Conservation (phyloP, 2,329 filamentous ascomycete genomes). For the Botryotinia calthae region DNA sequence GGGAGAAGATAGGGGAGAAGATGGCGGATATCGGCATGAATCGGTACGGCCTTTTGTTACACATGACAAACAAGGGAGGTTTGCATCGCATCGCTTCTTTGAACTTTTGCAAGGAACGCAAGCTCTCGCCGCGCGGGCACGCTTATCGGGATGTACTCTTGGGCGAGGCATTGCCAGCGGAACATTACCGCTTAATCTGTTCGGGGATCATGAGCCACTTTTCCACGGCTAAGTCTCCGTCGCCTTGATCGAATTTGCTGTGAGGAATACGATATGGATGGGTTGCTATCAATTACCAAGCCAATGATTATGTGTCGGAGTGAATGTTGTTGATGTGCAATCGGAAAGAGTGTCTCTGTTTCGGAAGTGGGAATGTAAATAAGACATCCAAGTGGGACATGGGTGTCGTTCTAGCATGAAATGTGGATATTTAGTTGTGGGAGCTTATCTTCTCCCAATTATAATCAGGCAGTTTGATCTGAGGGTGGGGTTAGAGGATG, state of each 20-base stretch:
- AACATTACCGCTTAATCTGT: neutral
- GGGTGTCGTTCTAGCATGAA: neutral
- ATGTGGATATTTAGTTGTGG: neutral
- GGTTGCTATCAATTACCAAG: neutral
- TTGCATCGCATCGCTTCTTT: slow-evolving; percentile 10
- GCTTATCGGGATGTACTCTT: neutral
- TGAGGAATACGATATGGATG: neutral
- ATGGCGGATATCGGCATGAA: slow-evolving; percentile 5
- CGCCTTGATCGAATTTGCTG: neutral
- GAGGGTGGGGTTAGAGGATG: neutral
- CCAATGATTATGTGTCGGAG: neutral
- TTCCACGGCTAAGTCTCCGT: neutral
- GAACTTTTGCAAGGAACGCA: slow-evolving; percentile 5
- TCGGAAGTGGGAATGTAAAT: neutral
- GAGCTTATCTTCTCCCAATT: neutral
- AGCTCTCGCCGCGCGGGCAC: slow-evolving; percentile 9
- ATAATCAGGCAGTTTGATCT: neutral
- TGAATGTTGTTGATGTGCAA: neutral
- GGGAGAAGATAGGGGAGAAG: neutral
- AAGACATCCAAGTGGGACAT: neutral
- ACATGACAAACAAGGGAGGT: slow-evolving; percentile 2
- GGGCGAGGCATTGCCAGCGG: slow-evolving; percentile 2
- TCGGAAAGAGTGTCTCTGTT: neutral
- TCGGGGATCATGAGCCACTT: neutral
- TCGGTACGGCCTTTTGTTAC: neutral